Conservation (phyloP, 805 yeast genomes). For the Citeromyces matritensis region DNA sequence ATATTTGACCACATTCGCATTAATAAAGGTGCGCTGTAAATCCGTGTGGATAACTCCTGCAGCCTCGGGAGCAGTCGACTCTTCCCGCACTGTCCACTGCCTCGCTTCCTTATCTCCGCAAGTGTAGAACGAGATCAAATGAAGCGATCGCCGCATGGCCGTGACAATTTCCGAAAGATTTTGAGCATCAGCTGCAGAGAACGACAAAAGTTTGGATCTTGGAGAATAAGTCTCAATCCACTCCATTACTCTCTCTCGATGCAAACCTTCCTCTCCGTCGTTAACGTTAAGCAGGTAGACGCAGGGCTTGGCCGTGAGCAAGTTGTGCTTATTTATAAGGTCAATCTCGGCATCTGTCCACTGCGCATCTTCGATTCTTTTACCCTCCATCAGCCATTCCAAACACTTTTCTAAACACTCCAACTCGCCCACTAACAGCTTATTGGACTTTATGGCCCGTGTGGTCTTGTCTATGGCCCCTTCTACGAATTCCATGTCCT, state of each 20-base stretch:
- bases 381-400: slow-evolving; percentile 64
- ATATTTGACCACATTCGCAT: slow-evolving; percentile 86
- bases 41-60: slow-evolving; percentile 90
- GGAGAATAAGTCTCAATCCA: slow-evolving; percentile 88
- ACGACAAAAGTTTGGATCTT: slow-evolving; percentile 30
- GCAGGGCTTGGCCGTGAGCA: slow-evolving; percentile 91
- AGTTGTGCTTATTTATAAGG: slow-evolving; percentile 68
- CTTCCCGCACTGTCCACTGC: slow-evolving; percentile 92
- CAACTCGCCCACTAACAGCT: slow-evolving; percentile 75
- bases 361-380: slow-evolving; percentile 59
- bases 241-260: slow-evolving; percentile 63
- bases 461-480: slow-evolving; percentile 46
- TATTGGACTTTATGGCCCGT: slow-evolving; percentile 47
- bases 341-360: slow-evolving; percentile 93
- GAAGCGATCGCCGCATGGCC: slow-evolving; percentile 75
- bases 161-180: slow-evolving; percentile 42
- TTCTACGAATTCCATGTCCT: slow-evolving; percentile 60
- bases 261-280: slow-evolving; percentile 83
- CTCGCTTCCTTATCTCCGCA: slow-evolving; percentile 94
- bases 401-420: slow-evolving; percentile 67
- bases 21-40: slow-evolving; percentile 85
- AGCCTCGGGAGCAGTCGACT: slow-evolving; percentile 74
- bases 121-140: slow-evolving; percentile 88
- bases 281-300: slow-evolving; percentile 84
- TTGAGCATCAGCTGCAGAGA: slow-evolving; percentile 17